Conservation (phyloP, 2,329 filamentous ascomycete genomes). For the Epichloe sibirici region DNA sequence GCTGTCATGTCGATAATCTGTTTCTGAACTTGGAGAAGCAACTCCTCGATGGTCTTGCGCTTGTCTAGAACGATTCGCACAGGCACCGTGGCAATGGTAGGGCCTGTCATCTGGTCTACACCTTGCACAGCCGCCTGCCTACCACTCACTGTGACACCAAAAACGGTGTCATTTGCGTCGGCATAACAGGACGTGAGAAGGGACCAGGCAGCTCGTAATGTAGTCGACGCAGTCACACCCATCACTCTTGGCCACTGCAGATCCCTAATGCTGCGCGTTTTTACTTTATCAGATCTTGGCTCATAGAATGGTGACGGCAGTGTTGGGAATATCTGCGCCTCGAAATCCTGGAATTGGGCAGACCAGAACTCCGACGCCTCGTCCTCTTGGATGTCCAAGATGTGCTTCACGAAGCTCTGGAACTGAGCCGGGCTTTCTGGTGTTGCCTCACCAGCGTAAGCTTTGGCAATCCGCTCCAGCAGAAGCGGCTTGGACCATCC, state of each 20-base stretch:
- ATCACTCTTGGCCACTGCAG: slow-evolving; percentile 9
- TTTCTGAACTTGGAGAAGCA: slow-evolving; percentile 12
- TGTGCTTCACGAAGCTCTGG: slow-evolving; percentile 30
- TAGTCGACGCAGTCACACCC: slow-evolving; percentile 11
- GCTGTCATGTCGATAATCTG: slow-evolving; percentile 12
- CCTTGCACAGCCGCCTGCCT: slow-evolving; percentile 14
- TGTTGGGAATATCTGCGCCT: slow-evolving; percentile 7
- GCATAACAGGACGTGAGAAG: slow-evolving; percentile 26
- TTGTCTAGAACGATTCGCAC: slow-evolving; percentile 7
- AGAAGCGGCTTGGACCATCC: slow-evolving; percentile 36
- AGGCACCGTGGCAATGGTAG: slow-evolving; percentile 17
- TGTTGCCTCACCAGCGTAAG: slow-evolving; percentile 6
- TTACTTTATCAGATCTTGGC: slow-evolving; percentile 2
- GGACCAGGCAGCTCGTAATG: slow-evolving; percentile 17
- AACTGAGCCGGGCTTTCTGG: slow-evolving; percentile 10
- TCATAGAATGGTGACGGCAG: slow-evolving; percentile 4
- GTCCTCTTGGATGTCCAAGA: slow-evolving; percentile 18
- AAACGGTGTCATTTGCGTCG: slow-evolving; percentile 18
- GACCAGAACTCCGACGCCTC: slow-evolving; percentile 26
- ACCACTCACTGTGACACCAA: slow-evolving; percentile 16
- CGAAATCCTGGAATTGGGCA: slow-evolving; percentile 21
- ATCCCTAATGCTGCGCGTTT: slow-evolving; percentile 1
- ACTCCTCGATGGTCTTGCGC: slow-evolving; percentile 6
- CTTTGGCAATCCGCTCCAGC: slow-evolving; percentile 7
- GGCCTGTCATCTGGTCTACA: slow-evolving; percentile 16